Evolutionary conservation across 2,329 filamentous ascomycete species (phyloP).

Genomic region (Nigrospora osmanthi): DNA sequence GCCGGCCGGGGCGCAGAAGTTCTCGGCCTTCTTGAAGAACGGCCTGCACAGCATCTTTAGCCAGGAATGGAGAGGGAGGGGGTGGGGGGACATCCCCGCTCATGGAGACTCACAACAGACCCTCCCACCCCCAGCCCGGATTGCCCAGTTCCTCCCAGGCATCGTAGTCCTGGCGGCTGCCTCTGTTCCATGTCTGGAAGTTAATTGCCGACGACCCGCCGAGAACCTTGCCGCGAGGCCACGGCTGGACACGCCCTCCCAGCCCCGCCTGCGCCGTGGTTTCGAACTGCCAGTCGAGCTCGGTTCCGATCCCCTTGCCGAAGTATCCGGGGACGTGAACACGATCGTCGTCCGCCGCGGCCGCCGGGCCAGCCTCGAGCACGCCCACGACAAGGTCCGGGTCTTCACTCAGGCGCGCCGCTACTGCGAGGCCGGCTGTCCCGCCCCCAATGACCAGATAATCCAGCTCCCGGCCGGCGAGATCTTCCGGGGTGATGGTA

Average conservation of each 20-base stretch:
- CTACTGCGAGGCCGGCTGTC: conserved; percentile 15
- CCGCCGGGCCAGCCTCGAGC: conserved; percentile 30
- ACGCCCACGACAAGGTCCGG: conserved; percentile 31
- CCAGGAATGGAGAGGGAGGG: background rate
- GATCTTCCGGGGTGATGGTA: background rate
- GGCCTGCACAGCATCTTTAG: conserved; percentile 24
- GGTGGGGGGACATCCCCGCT: background rate
- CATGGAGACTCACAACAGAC: conserved; percentile 21
- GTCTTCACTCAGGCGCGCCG: conserved; percentile 36
- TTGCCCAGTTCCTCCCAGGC: conserved; percentile 52
- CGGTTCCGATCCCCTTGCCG: conserved; percentile 25
- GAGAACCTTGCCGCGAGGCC: conserved; percentile 40
- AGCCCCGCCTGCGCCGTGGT: conserved; percentile 29
- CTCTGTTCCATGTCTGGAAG: conserved; percentile 46
- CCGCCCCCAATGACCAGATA: conserved; percentile 16
- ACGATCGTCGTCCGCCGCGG: conserved; percentile 12
- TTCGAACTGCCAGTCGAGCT: conserved; percentile 32
- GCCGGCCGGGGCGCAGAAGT: conserved; percentile 31
- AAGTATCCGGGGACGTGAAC: conserved; percentile 28
- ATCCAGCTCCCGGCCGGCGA: conserved; percentile 5
- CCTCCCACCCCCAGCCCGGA: conserved; percentile 48
- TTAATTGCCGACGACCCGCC: conserved; percentile 57
- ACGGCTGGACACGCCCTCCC: conserved; percentile 28
- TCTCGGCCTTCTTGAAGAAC: conserved; percentile 42
- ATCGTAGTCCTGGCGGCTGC: conserved; percentile 40